phyloP scores from a whole-genome alignment of 2,329 filamentous ascomycete species.

The Drechmeria coniospora region DNA sequence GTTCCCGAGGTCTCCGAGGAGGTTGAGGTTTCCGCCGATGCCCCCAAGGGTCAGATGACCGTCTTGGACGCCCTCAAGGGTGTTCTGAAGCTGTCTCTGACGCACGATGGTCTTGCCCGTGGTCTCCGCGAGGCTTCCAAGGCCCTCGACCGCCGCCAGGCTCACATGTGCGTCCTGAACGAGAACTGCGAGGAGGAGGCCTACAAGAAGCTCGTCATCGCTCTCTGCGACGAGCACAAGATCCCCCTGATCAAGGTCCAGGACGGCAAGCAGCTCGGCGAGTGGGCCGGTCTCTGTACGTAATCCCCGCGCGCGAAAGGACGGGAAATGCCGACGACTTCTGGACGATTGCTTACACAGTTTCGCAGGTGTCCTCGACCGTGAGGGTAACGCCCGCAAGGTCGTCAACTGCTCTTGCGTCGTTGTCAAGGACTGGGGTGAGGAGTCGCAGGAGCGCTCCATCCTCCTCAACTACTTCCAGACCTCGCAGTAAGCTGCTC shows the following conservation, averaged over 20 bases:
- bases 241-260: constrained; percentile 99
- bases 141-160: constrained; percentile 95
- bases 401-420: constrained; percentile 99
- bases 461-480: constrained; percentile 99
- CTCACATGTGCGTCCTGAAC: constrained; percentile 99
- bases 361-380: constrained; percentile 76
- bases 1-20: constrained; percentile 71
- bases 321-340: neutral
- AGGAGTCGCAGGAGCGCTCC: constrained; percentile 97
- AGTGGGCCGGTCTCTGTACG: constrained; percentile 99
- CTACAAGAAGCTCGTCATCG: constrained; percentile 99
- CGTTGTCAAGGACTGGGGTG: constrained; percentile 99
- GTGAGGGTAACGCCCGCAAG: constrained; percentile 98
- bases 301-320: constrained; percentile 15
- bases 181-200: constrained; percentile 99
- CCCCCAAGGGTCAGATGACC: constrained; percentile 87
- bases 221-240: constrained; percentile 98
- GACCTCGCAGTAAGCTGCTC: constrained; percentile 51
- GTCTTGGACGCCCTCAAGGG: constrained; percentile 98
- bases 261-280: constrained; percentile 98
- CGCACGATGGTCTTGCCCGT: constrained; percentile 98
- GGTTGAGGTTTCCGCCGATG: constrained; percentile 92
- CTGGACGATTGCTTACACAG: constrained; percentile 15
- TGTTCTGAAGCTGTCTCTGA: constrained; percentile 94
- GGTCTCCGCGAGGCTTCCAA: constrained; percentile 98